Percentiles rank a stretch among this genome's conserved stretches.
Conservation (phyloP, 2,329 filamentous ascomycete species). For the Shiraia sp. region DNA sequence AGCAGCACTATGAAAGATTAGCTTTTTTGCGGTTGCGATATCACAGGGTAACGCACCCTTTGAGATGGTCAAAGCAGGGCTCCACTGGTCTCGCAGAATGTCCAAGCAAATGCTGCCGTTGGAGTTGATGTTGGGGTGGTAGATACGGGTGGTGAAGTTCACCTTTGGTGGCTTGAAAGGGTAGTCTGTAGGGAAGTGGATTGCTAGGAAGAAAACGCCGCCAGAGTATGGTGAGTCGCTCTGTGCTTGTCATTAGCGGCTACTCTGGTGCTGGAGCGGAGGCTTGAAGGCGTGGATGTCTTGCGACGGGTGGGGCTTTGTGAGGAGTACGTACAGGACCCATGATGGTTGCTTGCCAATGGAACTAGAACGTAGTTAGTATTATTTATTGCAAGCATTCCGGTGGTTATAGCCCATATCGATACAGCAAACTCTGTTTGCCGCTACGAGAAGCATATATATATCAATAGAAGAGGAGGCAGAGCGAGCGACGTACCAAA, state of each 20-base stretch:
- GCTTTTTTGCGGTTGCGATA: background rate
- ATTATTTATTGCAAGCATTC: constrained; percentile 20
- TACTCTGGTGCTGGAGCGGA: constrained; percentile 7
- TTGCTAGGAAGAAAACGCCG: constrained; percentile 98
- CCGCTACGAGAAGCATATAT: too few species aligned
- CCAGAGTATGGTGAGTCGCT: constrained; percentile 96
- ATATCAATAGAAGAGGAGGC: constrained; percentile 19
- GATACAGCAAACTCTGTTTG: too few species aligned
- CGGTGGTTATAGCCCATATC: constrained; percentile 5
- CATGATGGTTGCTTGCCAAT: constrained; percentile 99
- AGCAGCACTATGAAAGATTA: constrained; percentile 71
- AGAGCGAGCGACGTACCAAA: constrained; percentile 70
- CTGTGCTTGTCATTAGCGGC: constrained; percentile 57
- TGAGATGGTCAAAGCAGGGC: constrained; percentile 94
- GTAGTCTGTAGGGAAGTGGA: constrained; percentile 99
- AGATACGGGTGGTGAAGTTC: constrained; percentile 99
- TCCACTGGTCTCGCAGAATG: constrained; percentile 99
- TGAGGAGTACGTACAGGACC: constrained; percentile 76
- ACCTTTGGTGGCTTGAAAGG: constrained; percentile 99
- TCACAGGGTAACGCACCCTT: constrained; percentile 69
- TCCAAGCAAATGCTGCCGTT: constrained; percentile 99
- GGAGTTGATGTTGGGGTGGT: constrained; percentile 99
- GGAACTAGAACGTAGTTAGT: constrained; percentile 68
- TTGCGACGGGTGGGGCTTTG: background rate
- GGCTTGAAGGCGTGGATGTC: constrained; percentile 8